A percentile compares a stretch with the other conserved stretches of the same genome.
Evolutionary conservation across 345 rosid species (phyloP).

Genomic region (Salix suchowensis): DNA sequence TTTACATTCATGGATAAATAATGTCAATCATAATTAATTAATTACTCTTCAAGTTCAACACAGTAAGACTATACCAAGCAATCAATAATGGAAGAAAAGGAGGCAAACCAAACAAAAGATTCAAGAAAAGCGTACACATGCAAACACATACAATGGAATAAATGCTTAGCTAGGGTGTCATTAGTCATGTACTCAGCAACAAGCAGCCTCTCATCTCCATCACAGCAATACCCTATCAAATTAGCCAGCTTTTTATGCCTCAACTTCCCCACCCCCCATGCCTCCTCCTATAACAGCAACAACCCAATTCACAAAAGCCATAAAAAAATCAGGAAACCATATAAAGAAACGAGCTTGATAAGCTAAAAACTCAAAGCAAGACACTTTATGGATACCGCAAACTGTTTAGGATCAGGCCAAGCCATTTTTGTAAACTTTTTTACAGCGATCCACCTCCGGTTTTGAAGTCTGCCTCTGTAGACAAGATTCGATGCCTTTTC

Average conservation of each 20-base stretch:
- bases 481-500: conserved; percentile 54
- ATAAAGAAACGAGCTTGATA: background rate
- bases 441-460: conserved; percentile 74
- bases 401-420: conserved; percentile 81
- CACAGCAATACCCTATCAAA: conserved; percentile 96
- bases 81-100: background rate
- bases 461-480: conserved; percentile 63
- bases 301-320: conserved; percentile 11
- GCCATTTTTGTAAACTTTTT: conserved; percentile 77
- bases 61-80: background rate
- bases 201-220: conserved; percentile 94
- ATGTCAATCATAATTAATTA: background rate
- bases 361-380: background rate
- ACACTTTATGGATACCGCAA: conserved; percentile 37
- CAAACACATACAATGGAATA: conserved; percentile 69
- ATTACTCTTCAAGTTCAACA: background rate
- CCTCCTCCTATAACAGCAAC: conserved; percentile 65
- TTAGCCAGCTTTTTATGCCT: conserved; percentile 78
- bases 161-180: conserved; percentile 94
- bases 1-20: background rate
- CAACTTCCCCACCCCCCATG: conserved; percentile 82
- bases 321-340: background rate
- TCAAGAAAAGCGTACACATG: background rate
- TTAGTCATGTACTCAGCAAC: conserved; percentile 98
- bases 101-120: background rate